phyloP scores from a whole-genome alignment of 1,284 basidiomycete genomes.

The Cryptococcus sp. region DNA sequence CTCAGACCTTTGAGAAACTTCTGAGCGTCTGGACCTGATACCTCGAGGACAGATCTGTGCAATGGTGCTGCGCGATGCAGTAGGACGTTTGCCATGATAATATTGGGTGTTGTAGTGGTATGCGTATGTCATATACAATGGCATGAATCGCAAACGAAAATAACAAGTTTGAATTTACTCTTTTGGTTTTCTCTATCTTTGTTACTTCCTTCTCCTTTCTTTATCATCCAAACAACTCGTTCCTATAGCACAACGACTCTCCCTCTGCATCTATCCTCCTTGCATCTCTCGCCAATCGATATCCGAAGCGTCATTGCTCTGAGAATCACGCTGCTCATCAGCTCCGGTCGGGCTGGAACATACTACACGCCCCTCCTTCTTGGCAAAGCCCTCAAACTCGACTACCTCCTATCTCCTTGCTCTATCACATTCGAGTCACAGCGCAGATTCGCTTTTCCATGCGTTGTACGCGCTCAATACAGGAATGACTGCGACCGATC shows the following conservation, averaged over 20 bases:
- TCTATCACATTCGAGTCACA: not conserved
- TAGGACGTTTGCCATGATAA: constrained; percentile 1
- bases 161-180: not conserved
- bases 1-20: constrained; percentile 89
- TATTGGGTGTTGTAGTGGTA: not conserved
- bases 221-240: not conserved
- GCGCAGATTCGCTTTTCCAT: no score
- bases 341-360: not conserved
- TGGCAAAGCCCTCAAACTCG: not conserved
- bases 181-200: not conserved
- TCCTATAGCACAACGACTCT: no score
- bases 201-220: not conserved
- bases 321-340: no score
- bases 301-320: no score
- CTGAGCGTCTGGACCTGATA: constrained; percentile 77
- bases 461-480: no score
- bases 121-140: not conserved
- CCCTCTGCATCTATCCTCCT: no score
- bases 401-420: not conserved
- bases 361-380: not conserved
- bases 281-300: no score
- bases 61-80: constrained; percentile 59
- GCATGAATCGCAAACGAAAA: not conserved
- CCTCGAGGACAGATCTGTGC: constrained; percentile 67
- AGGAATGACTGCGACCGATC: no score